Evolutionary conservation across 2,329 filamentous ascomycete genomes (phyloP).

Genomic region (Hortaea sp.): DNA sequence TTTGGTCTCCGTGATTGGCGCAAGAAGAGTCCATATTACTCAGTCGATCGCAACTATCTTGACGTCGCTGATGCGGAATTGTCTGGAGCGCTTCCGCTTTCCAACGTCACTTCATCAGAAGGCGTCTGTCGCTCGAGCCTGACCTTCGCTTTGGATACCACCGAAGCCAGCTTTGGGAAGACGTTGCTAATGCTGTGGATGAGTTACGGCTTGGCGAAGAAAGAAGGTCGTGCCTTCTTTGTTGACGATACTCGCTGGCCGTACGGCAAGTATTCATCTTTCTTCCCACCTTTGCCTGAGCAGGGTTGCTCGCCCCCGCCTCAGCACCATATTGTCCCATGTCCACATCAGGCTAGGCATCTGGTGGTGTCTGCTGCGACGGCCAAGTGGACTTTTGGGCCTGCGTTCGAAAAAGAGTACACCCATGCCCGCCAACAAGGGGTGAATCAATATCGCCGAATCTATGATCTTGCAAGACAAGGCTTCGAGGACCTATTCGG

Average conservation of each 20-base stretch:
- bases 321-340: conserved; percentile 67
- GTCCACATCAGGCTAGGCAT: conserved; percentile 65
- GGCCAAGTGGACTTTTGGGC: conserved; percentile 52
- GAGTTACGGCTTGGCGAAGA: conserved; percentile 67
- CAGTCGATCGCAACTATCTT: conserved; percentile 58
- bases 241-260: conserved; percentile 75
- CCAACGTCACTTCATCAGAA: conserved; percentile 5
- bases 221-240: conserved; percentile 69
- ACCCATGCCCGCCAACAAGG: conserved; percentile 29
- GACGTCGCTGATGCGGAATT: conserved; percentile 64
- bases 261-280: conserved; percentile 64
- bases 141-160: conserved; percentile 66
- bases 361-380: conserved; percentile 65
- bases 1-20: conserved; percentile 33
- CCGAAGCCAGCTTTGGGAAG: conserved; percentile 66
- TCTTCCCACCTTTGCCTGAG: conserved; percentile 58
- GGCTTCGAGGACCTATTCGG: conserved; percentile 68
- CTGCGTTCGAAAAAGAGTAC: conserved; percentile 45
- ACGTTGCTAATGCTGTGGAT: conserved; percentile 74
- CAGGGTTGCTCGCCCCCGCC: conserved; percentile 62
- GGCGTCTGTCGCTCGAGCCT: conserved; percentile 59
- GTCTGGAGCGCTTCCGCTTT: conserved; percentile 45
- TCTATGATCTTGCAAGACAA: conserved; percentile 57
- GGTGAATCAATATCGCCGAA: conserved; percentile 39
- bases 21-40: conserved; percentile 45